phyloP scores from a whole-genome alignment of 148 eudicot genomes.

The Cornus suecica region DNA sequence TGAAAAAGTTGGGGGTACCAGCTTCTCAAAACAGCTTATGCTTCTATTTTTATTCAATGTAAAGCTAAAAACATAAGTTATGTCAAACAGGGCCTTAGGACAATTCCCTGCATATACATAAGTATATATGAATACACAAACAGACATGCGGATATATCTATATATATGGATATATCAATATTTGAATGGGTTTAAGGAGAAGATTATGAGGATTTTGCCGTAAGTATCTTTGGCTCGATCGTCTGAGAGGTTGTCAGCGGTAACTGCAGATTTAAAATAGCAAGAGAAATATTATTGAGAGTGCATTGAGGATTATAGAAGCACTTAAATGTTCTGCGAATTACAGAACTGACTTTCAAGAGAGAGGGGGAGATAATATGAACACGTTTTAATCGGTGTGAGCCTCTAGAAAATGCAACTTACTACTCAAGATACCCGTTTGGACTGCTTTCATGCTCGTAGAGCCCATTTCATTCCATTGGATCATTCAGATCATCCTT shows the following conservation, averaged over 20 bases:
- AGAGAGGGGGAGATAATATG: too few species aligned
- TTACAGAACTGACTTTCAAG: too few species aligned
- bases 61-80: too few species aligned
- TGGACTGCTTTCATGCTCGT: conserved; percentile 4
- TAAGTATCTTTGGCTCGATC: conserved; percentile 71
- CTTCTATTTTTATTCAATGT: too few species aligned
- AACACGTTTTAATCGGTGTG: too few species aligned
- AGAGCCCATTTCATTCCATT: not conserved
- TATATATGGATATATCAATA: not conserved
- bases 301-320: too few species aligned
- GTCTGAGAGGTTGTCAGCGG: conserved; percentile 65
- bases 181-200: not conserved
- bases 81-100: too few species aligned
- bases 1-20: too few species aligned
- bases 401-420: too few species aligned
- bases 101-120: conserved; percentile 44
- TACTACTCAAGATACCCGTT: not conserved
- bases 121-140: not conserved
- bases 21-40: too few species aligned
- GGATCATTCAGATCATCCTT: conserved; percentile 3
- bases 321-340: too few species aligned
- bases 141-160: not conserved
- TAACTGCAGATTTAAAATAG: conserved; percentile 42
- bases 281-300: too few species aligned
- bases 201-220: conserved; percentile 59